Percentiles rank a stretch among this genome's conserved stretches.
Conservation (phyloP, 768 basidiomycete genomes). For the Exsudoporus frostii region DNA sequence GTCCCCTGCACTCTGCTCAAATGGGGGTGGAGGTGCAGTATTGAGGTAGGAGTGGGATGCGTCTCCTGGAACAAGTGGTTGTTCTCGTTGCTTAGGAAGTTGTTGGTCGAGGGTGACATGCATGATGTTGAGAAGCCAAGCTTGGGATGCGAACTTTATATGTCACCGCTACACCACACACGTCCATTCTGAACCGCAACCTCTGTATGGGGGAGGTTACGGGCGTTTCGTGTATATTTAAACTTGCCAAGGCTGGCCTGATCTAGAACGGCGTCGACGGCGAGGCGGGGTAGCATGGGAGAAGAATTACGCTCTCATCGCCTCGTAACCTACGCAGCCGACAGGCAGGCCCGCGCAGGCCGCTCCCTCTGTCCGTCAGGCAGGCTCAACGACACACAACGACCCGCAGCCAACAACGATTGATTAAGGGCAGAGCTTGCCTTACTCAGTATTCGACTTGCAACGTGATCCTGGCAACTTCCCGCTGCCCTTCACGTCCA, state of each 20-base stretch:
- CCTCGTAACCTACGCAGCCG: conserved; percentile 6
- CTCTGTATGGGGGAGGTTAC: background rate
- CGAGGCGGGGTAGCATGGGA: conserved; percentile 11
- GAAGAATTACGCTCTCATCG: background rate
- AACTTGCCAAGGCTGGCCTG: background rate
- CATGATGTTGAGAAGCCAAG: background rate
- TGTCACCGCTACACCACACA: background rate
- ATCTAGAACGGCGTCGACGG: conserved; percentile 7
- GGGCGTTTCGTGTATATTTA: background rate
- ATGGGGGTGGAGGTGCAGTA: conserved; percentile 20
- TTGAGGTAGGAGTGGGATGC: background rate
- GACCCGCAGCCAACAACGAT: conserved; percentile 8
- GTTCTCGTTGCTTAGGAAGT: conserved; percentile 3
- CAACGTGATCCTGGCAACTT: conserved; percentile 14
- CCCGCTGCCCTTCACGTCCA: conserved; percentile 18
- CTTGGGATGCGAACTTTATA: background rate
- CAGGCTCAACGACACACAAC: conserved; percentile 2
- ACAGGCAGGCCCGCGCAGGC: conserved; percentile 10
- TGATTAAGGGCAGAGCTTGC: conserved; percentile 16
- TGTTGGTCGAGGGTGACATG: conserved; percentile 6
- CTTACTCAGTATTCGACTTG: conserved; percentile 12
- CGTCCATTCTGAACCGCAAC: background rate
- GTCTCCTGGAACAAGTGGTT: background rate
- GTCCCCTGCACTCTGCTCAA: conserved; percentile 26
- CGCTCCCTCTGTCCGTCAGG: conserved; percentile 3